Percentiles rank a stretch among this genome's conserved stretches.
These are phyloP conservation scores for Stylosanthes scabra DNA, from an alignment of 331 rosid genomes.

Conservation along the genomic window DNA sequence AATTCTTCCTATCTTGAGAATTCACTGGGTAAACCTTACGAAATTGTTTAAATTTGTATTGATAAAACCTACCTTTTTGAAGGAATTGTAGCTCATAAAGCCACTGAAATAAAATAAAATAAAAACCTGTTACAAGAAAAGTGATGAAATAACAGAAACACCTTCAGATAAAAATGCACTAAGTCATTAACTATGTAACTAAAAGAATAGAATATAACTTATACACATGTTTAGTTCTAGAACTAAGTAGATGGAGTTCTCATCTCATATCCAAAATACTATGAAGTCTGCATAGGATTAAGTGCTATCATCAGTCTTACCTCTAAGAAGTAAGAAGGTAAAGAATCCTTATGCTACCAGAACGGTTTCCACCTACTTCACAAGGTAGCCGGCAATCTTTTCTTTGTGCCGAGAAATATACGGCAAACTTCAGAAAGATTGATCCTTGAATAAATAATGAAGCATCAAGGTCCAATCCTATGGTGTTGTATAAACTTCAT, in stretches of 20 bases:
- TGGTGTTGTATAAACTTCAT: constrained; percentile 33
- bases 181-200: neutral
- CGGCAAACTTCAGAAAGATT: neutral
- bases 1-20: too few relatives aligned
- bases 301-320: neutral
- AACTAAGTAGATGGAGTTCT: neutral
- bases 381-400: neutral
- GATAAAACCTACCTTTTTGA: neutral
- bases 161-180: neutral
- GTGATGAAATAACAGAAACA: neutral
- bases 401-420: neutral
- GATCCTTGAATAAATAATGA: constrained; percentile 31
- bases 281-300: neutral
- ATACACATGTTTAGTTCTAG: neutral
- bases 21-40: too few relatives aligned
- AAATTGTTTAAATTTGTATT: neutral
- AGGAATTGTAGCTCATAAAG: neutral
- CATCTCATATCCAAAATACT: neutral
- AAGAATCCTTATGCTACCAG: neutral
- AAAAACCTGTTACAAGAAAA: neutral
- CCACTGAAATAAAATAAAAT: neutral
- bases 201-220: constrained; percentile 9
- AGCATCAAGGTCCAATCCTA: constrained; percentile 18
- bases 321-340: neutral
- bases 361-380: neutral